Evolutionary conservation across 495 filamentous ascomycete species (phyloP).

Genomic region (Sporormia fimetaria): DNA sequence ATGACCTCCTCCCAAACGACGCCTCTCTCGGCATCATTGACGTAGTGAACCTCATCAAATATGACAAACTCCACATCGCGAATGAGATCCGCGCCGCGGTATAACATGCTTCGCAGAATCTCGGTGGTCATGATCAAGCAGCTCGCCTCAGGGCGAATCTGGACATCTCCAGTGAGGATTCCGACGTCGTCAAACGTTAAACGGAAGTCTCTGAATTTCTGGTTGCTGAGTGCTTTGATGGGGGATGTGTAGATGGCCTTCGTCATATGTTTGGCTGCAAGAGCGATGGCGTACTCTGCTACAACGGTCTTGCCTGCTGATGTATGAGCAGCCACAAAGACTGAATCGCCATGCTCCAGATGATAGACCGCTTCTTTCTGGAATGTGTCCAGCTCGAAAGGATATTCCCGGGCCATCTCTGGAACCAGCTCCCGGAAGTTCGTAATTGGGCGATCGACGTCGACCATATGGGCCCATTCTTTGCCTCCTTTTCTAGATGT

Average conservation of each 20-base stretch:
- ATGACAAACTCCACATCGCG: conserved; percentile 98
- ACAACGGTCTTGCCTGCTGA: conserved; percentile 98
- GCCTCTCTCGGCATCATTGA: conserved; percentile 92
- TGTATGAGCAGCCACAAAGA: conserved; percentile 97
- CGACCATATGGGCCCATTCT: conserved; percentile 98
- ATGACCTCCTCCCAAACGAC: conserved; percentile 99
- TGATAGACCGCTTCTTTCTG: conserved; percentile 98
- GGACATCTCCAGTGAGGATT: conserved; percentile 93
- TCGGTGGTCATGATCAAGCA: conserved; percentile 99
- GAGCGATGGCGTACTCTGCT: conserved; percentile 91
- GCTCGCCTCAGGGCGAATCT: conserved; percentile 95
- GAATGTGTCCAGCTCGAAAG: conserved; percentile 94
- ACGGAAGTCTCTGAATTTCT: conserved; percentile 94
- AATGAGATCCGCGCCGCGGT: conserved; percentile 89
- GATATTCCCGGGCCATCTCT: conserved; percentile 91
- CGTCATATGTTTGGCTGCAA: conserved; percentile 95
- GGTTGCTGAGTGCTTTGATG: conserved; percentile 96
- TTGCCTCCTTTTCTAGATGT: conserved; percentile 58
- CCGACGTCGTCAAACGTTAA: conserved; percentile 86
- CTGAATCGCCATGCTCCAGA: conserved; percentile 89
- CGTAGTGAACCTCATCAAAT: conserved; percentile 98
- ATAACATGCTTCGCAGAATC: conserved; percentile 95
- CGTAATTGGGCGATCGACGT: conserved; percentile 77
- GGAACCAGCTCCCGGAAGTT: conserved; percentile 92
- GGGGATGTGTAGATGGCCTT: conserved; percentile 98